Base-by-base conservation (phyloP, 140 eudicot genomes). In the Ambrosia hybrid region DNA sequence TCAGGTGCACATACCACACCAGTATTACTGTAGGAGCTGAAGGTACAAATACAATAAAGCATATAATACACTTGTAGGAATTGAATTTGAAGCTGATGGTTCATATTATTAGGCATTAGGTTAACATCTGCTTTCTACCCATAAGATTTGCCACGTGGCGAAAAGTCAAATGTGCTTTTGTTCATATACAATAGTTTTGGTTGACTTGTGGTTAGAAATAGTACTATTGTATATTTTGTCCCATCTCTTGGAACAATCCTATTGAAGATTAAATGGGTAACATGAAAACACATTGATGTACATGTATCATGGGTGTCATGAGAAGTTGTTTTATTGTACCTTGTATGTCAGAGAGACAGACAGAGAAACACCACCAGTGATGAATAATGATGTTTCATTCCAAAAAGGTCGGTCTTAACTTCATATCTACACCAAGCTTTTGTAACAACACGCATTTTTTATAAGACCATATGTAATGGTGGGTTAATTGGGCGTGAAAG, bases 1-100 rank as follows among this genome's bases (percentile, higher is more conserved):
- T 26, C 51, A 34, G 58, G 48, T 38, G 10, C n/a, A 79, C 57
- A 55, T 55, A 55, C 48, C 48, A 43, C 48, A 8, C 10, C 10
- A 43, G 8, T 43, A 16, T 55, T 49, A 58, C 51, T 60, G 41
- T 63, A 68, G 80, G 71, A 48, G 60, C 51, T 80, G 72, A 85
- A 71, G 48, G 65, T 68, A 30, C 34, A 30, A 30, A 30, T 30
- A 30, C 34, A 30, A 2, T 30, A 30, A 30, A 30, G 34, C 34
- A 73, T 36, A 48, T 65, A 12, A 56, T 6, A 16, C 10, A 16
- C 61, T 56, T 56, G 33, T 16, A 56, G 61, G 34, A 56, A 56
- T 6, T 16, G 60, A 55, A 56, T 15, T 6, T 16, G 60, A 55
- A 55, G 30, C 60, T 15, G 34, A 56, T 56, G 61, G 1, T 56